Conservation (phyloP, 352 stramenopile genomes). For the Globisporangium radiosum region DNA sequence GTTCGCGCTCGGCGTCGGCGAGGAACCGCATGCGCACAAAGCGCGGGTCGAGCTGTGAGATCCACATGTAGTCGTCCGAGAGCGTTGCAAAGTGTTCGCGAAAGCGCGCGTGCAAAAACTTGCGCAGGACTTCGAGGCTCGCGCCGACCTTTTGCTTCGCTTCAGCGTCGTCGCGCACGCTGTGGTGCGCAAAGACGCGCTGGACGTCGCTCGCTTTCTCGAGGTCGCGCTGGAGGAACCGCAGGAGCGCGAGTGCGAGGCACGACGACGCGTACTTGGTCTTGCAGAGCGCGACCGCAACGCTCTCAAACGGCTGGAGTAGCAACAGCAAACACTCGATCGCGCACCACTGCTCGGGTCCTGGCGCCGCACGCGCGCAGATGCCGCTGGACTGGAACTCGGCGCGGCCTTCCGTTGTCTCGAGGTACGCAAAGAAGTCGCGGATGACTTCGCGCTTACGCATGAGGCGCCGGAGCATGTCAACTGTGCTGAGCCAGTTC, state of each 20-base stretch:
- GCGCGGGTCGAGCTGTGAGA: conserved; percentile 41
- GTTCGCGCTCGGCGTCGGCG: conserved; percentile 32
- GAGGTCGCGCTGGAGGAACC: conserved; percentile 39
- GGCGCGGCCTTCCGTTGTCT: conserved; percentile 26
- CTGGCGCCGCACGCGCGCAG: conserved; percentile 18
- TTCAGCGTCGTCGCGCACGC: not conserved
- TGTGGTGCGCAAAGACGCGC: conserved; percentile 23
- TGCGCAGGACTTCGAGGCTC: conserved; percentile 25
- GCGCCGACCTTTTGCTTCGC: conserved; percentile 23
- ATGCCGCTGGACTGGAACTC: conserved; percentile 27
- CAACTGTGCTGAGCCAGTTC: conserved; percentile 39
- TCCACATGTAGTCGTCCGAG: conserved; percentile 37
- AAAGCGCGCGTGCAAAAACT: conserved; percentile 32
- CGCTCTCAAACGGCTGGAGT: conserved; percentile 42
- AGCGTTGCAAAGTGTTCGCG: conserved; percentile 26
- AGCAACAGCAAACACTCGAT: conserved; percentile 35
- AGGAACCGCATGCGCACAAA: conserved; percentile 47
- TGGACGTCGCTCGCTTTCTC: conserved; percentile 39
- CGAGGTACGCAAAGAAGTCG: conserved; percentile 38
- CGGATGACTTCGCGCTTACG: conserved; percentile 33
- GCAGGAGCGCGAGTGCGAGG: conserved; percentile 31
- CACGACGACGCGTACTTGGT: conserved; percentile 36
- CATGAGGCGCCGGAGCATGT: conserved; percentile 40
- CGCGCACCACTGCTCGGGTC: conserved; percentile 28
- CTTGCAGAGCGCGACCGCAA: conserved; percentile 31